Percentiles rank a stretch among this genome's conserved stretches.
Conservation (phyloP, 768 basidiomycete genomes). For the Rhizopogon vulgaris region DNA sequence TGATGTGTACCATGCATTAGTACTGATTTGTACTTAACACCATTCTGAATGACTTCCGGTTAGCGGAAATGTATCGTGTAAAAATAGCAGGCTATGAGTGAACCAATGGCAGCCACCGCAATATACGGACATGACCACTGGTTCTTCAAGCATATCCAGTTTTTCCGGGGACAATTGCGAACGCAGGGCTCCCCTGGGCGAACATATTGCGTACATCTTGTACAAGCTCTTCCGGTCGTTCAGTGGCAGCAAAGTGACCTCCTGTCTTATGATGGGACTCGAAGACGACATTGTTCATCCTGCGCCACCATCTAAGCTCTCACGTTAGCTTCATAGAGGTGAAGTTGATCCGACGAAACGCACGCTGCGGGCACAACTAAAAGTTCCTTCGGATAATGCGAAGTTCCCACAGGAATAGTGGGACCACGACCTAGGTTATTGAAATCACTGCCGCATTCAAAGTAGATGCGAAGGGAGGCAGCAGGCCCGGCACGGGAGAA, state of each 20-base stretch:
- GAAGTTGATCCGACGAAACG: neutral
- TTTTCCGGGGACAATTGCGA: slow-evolving; percentile 38
- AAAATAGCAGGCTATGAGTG: too few relatives aligned
- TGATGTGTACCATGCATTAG: too few relatives aligned
- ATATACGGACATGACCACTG: too few relatives aligned
- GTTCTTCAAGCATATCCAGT: slow-evolving; percentile 30
- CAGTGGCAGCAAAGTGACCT: slow-evolving; percentile 52
- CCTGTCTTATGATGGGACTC: slow-evolving; percentile 39
- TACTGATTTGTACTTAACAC: neutral
- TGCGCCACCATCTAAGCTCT: slow-evolving; percentile 32
- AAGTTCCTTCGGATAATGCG: slow-evolving; percentile 58
- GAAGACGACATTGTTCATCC: slow-evolving; percentile 35
- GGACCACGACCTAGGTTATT: neutral
- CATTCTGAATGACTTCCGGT: too few relatives aligned
- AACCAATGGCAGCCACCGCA: too few relatives aligned
- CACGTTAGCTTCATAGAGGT: neutral
- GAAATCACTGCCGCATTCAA: slow-evolving; percentile 3
- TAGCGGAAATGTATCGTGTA: too few relatives aligned
- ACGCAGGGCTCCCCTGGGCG: slow-evolving; percentile 41
- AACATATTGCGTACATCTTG: slow-evolving; percentile 50
- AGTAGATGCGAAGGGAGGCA: slow-evolving; percentile 15
- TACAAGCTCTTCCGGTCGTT: slow-evolving; percentile 40
- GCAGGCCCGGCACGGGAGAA: slow-evolving; percentile 27
- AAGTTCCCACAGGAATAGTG: slow-evolving; percentile 57
- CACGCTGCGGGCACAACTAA: slow-evolving; percentile 45